phyloP scores from a whole-genome alignment of 805 yeast species.

The Candida nemodendra region DNA sequence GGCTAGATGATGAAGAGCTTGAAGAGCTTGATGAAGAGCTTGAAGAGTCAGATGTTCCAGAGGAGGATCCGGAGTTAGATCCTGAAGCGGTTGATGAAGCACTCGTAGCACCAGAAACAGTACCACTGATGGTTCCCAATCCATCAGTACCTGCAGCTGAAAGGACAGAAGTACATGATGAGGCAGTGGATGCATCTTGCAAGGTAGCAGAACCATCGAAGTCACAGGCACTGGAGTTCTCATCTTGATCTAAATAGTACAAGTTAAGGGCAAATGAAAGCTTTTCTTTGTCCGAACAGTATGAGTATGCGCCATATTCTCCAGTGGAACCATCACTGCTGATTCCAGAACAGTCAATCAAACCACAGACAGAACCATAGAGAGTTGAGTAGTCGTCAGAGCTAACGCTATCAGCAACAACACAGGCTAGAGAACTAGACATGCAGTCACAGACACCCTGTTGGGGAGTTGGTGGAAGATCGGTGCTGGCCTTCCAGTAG shows the following conservation, averaged over 20 bases:
- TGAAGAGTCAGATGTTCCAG: constrained; percentile 12
- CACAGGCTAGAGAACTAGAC: constrained; percentile 55
- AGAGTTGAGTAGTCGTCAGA: constrained; percentile 57
- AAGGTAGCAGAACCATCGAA: constrained; percentile 68
- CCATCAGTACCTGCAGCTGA: constrained; percentile 71
- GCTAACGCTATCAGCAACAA: constrained; percentile 53
- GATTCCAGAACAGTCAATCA: constrained; percentile 58
- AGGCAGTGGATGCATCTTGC: constrained; percentile 44
- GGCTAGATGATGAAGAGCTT: constrained; percentile 17
- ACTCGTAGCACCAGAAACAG: constrained; percentile 28
- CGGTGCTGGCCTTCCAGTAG: constrained; percentile 66
- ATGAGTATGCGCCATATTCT: constrained; percentile 68
- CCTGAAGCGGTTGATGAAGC: constrained; percentile 19
- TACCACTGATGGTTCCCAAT: constrained; percentile 50
- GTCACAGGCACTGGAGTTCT: constrained; percentile 53
- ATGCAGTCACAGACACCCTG: constrained; percentile 63
- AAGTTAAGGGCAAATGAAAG: constrained; percentile 63
- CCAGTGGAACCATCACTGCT: constrained; percentile 62
- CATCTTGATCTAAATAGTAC: constrained; percentile 53
- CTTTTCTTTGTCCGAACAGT: constrained; percentile 65
- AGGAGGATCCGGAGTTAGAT: constrained; percentile 14
- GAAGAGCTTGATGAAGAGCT: constrained; percentile 20
- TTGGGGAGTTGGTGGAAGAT: constrained; percentile 79
- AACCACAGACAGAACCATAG: constrained; percentile 57
- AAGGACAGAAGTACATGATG: constrained; percentile 56